These are phyloP conservation scores for Hibiscus tridactylites DNA, from an alignment of 345 rosid species.

Conservation along the genomic window DNA sequence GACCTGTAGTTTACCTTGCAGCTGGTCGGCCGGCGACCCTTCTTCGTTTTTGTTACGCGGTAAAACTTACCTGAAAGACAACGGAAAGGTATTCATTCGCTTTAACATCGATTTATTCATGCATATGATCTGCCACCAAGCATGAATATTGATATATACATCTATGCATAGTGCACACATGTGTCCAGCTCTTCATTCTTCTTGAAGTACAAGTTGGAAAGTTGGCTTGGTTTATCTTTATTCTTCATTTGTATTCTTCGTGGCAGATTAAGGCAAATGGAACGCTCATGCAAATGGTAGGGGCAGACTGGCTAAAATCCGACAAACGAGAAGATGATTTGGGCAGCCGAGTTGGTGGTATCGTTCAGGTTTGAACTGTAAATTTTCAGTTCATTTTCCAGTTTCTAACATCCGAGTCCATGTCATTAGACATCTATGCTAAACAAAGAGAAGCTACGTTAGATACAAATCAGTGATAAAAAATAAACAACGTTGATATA, in stretches of 20 bases:
- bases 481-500: background rate
- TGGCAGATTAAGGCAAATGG: conserved; percentile 65
- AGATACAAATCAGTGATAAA: background rate
- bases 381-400: background rate
- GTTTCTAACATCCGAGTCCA: background rate
- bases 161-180: too few species aligned
- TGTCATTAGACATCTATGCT: background rate
- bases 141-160: too few species aligned
- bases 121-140: too few species aligned
- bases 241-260: background rate
- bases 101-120: background rate
- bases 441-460: background rate
- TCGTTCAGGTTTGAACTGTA: conserved; percentile 52
- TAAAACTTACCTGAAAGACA: conserved; percentile 55
- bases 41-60: conserved; percentile 76
- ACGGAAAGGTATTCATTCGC: conserved; percentile 43
- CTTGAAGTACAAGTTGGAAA: too few species aligned
- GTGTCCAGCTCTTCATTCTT: too few species aligned
- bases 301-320: conserved; percentile 90
- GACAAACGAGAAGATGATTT: conserved; percentile 44
- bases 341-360: conserved; percentile 51
- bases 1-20: conserved; percentile 43
- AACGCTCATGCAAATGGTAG: conserved; percentile 49
- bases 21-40: conserved; percentile 70
- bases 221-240: too few species aligned